Percentiles rank a stretch among this genome's conserved stretches.
These are phyloP conservation scores for Parathielavia hyrcaniae DNA, from an alignment of 495 filamentous ascomycete species.

Conservation along the genomic window DNA sequence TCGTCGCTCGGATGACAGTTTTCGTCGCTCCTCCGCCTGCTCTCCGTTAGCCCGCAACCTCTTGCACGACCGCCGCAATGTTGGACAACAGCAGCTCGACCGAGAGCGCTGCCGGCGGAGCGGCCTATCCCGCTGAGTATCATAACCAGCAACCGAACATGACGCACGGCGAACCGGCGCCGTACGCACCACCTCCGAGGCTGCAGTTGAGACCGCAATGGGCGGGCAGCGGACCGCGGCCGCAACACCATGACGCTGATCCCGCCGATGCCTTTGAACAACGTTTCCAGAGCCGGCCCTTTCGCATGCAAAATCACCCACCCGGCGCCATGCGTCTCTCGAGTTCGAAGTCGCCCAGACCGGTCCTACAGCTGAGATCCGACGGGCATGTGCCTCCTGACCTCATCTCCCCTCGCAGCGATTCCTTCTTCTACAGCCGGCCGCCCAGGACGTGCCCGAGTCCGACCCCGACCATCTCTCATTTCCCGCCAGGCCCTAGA, in stretches of 20 bases:
- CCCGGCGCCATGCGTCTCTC: conserved; percentile 15
- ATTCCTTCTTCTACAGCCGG: conserved; percentile 33
- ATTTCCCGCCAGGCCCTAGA: conserved; percentile 16
- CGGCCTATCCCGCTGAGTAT: conserved; percentile 10
- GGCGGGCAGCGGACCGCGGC: conserved; percentile 28
- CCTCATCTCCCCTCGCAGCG: conserved; percentile 40
- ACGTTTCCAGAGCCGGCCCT: conserved; percentile 20
- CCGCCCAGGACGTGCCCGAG: conserved; percentile 13
- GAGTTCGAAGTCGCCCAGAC: conserved; percentile 15
- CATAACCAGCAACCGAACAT: conserved; percentile 6
- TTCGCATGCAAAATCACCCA: conserved; percentile 25
- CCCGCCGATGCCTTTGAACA: conserved; percentile 24
- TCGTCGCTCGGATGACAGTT: conserved; percentile 17
- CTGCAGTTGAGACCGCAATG: conserved; percentile 20
- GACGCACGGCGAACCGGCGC: conserved; percentile 20
- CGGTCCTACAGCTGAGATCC: conserved; percentile 14
- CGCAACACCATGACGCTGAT: conserved; percentile 27
- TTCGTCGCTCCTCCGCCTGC: conserved; percentile 11
- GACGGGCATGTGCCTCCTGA: conserved; percentile 21
- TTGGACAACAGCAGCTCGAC: conserved; percentile 13
- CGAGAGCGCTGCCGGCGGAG: conserved; percentile 18
- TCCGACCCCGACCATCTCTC: conserved; percentile 15
- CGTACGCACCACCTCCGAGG: conserved; percentile 15
- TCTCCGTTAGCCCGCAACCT: conserved; percentile 10
- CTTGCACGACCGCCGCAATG: conserved; percentile 13